Conservation (phyloP, 2,329 filamentous ascomycete species). For the Colletotrichum truncatum region DNA sequence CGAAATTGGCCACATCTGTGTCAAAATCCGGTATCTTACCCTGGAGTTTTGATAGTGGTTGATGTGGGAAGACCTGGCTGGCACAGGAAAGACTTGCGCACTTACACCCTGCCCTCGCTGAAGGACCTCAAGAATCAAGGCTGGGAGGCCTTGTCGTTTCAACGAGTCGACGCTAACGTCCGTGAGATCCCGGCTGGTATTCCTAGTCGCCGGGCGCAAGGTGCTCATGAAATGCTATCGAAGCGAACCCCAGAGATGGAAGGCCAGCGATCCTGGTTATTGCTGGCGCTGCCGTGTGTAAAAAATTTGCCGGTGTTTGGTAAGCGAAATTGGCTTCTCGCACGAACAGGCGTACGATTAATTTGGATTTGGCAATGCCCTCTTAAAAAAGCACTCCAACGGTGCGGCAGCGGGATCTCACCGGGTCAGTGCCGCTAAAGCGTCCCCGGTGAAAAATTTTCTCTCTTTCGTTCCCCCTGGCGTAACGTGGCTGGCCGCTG, state of each 20-base stretch:
- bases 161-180: conserved; percentile 26
- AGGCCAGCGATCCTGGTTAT: conserved; percentile 5
- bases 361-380: conserved; percentile 17
- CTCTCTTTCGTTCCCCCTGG: conserved; percentile 4
- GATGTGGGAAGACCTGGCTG: no score
- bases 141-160: conserved; percentile 23
- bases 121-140: not conserved
- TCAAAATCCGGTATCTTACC: conserved; percentile 13
- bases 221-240: not conserved
- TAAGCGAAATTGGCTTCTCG: conserved; percentile 28
- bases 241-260: conserved; percentile 1
- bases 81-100: not conserved
- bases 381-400: conserved; percentile 15
- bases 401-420: conserved; percentile 10
- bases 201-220: conserved; percentile 24
- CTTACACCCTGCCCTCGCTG: not conserved
- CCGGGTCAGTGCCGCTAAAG: conserved; percentile 18
- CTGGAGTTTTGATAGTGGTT: not conserved
- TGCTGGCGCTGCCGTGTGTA: conserved; percentile 20
- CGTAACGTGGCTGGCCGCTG: conserved; percentile 24
- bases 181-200: conserved; percentile 20
- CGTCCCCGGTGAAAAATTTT: conserved; percentile 26
- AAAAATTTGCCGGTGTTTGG: conserved; percentile 19
- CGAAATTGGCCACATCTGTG: conserved; percentile 17
- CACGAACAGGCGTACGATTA: conserved; percentile 21